A percentile compares a stretch with the other conserved stretches of the same genome.
These are phyloP conservation scores for Thozetella sp. DNA, from an alignment of 495 filamentous ascomycete genomes.

Conservation along the genomic window DNA sequence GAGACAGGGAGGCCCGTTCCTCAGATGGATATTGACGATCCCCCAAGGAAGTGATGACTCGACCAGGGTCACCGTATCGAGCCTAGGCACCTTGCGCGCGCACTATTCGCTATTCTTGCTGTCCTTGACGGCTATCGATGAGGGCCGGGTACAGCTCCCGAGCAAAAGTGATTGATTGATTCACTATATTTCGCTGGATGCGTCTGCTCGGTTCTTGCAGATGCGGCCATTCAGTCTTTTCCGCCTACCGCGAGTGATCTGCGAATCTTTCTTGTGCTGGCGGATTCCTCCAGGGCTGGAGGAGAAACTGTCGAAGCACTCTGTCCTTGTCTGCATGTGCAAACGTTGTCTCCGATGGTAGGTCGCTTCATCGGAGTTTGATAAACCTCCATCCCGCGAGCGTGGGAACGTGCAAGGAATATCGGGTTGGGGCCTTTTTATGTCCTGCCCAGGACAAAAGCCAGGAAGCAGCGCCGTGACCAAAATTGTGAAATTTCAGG, in stretches of 20 bases:
- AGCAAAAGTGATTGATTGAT: too few relatives aligned
- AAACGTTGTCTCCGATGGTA: constrained; percentile 3
- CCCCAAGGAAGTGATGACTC: too few relatives aligned
- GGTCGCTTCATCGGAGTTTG: background rate
- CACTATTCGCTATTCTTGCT: background rate
- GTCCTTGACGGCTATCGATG: too few relatives aligned
- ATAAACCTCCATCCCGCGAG: background rate
- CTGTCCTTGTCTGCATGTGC: background rate
- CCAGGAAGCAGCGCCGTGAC: background rate
- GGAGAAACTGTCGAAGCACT: too few relatives aligned
- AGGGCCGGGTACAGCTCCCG: too few relatives aligned
- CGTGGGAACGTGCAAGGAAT: background rate
- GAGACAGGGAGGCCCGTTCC: too few relatives aligned
- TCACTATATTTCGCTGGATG: too few relatives aligned
- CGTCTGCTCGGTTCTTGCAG: background rate
- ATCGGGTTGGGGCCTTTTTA: constrained; percentile 29
- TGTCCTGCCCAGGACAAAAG: constrained; percentile 26
- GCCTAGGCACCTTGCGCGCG: background rate
- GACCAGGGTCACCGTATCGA: background rate
- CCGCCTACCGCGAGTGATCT: background rate
- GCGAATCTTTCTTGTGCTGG: background rate
- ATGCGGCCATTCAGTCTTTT: background rate
- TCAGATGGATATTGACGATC: too few relatives aligned
- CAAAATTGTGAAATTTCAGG: background rate
- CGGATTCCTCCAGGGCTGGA: background rate